phyloP scores from a whole-genome alignment of 805 yeast species.

The Nakazawaea populi region DNA sequence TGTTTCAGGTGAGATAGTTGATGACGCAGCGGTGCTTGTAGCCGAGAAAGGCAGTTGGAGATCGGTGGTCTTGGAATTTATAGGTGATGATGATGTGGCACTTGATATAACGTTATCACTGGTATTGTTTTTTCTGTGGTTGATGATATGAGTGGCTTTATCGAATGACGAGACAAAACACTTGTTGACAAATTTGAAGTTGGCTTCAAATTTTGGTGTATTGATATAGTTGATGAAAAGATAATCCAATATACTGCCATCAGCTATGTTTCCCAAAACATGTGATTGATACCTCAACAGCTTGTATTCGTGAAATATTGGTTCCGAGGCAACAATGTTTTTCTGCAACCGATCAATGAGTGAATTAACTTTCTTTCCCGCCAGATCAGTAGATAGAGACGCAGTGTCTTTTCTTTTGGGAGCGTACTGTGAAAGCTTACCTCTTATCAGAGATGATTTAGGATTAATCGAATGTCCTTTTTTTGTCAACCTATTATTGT shows the following conservation, averaged over 20 bases:
- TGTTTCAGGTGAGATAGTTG: no score
- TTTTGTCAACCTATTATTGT: background rate
- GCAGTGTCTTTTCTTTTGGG: no score
- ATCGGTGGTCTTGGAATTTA: no score
- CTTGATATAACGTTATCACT: background rate
- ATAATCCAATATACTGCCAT: conserved; percentile 7
- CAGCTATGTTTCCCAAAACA: conserved; percentile 10
- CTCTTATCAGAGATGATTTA: no score
- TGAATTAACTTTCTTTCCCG: background rate
- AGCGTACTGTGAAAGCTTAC: no score
- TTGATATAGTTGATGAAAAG: conserved; percentile 9
- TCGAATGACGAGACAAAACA: conserved; percentile 10
- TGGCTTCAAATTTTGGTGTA: conserved; percentile 8
- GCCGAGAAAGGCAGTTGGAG: no score
- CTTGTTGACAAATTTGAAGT: conserved; percentile 7
- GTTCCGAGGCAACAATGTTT: conserved; percentile 4
- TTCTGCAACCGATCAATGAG: background rate
- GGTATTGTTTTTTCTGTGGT: background rate
- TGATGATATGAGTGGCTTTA: conserved; percentile 4
- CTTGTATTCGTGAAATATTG: conserved; percentile 3
- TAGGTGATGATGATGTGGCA: background rate
- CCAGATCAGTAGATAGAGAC: no score
- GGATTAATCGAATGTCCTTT: no score
- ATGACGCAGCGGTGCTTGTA: no score
- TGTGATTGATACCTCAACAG: conserved; percentile 9